Evolutionary conservation across 768 basidiomycete species (phyloP).

Genomic region (Podaxis sp.): DNA sequence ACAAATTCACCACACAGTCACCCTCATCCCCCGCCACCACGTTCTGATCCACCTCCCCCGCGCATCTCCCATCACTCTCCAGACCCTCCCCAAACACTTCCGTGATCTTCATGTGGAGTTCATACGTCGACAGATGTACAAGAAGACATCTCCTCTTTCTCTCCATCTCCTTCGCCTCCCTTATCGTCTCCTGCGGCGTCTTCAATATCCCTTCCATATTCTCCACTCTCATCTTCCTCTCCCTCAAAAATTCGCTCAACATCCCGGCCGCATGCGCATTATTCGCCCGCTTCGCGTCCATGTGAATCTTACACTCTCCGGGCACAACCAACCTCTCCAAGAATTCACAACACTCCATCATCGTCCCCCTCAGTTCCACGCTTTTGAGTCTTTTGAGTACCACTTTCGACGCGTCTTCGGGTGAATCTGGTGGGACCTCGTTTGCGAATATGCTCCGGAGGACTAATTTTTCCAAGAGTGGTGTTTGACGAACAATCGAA

Average conservation of each 20-base stretch:
- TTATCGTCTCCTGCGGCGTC: conserved; percentile 5
- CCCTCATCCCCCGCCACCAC: not conserved
- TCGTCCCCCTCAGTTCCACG: not conserved
- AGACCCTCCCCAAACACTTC: not conserved
- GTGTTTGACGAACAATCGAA: conserved; percentile 8
- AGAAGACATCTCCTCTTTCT: conserved; percentile 3
- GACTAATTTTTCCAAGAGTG: not conserved
- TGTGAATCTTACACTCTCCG: conserved; percentile 5
- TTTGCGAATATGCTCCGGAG: conserved; percentile 1
- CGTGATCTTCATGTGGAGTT: conserved; percentile 1
- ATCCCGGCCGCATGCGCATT: conserved; percentile 4
- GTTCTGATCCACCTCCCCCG: too few species aligned
- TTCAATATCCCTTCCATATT: conserved; percentile 13
- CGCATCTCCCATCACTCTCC: too few species aligned
- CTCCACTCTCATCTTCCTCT: conserved; percentile 10
- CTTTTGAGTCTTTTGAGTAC: conserved; percentile 4
- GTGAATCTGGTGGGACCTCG: not conserved
- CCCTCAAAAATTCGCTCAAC: conserved; percentile 6
- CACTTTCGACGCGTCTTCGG: conserved; percentile 1
- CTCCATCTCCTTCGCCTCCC: not conserved
- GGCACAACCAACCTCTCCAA: conserved; percentile 9
- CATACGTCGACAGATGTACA: not conserved
- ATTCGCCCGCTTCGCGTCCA: conserved; percentile 12
- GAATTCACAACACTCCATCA: conserved; percentile 12
- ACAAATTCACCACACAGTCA: not conserved